Percentiles rank a stretch among this genome's conserved stretches.
phyloP scores from a whole-genome alignment of 768 basidiomycete genomes.

The Coprinopsis cinerea region DNA sequence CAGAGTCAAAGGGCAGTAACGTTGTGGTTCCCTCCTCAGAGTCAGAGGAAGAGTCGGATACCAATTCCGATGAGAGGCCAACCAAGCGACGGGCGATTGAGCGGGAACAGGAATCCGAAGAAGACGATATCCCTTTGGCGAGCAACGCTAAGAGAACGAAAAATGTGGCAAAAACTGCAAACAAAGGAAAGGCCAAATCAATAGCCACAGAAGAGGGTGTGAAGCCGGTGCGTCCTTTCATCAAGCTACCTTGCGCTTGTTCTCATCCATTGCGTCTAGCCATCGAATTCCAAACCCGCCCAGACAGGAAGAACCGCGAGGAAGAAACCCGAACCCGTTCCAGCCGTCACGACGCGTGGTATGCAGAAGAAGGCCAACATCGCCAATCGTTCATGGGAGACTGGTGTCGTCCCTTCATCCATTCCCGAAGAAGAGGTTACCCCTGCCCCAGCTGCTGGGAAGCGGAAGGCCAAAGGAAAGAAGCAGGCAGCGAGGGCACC shows the following conservation, averaged over 20 bases:
- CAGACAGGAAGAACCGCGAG: neutral
- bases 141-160: neutral
- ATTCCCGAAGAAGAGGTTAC: constrained; percentile 46
- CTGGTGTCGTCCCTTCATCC: constrained; percentile 49
- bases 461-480: constrained; percentile 6
- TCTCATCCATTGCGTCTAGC: neutral
- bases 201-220: neutral
- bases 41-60: neutral
- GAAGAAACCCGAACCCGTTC: neutral
- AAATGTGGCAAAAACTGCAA: constrained; percentile 8
- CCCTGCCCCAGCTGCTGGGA: neutral
- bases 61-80: neutral
- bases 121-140: constrained; percentile 38
- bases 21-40: neutral
- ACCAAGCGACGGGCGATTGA: neutral
- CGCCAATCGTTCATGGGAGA: constrained; percentile 27
- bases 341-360: neutral
- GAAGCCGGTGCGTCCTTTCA: neutral
- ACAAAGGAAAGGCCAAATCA: constrained; percentile 17
- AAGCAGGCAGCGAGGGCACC: neutral
- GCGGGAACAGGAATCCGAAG: neutral
- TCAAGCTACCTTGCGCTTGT: neutral
- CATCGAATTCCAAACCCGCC: neutral
- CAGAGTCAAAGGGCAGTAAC: neutral
- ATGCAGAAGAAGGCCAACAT: neutral